Percentiles rank a stretch among this genome's conserved stretches.
These are phyloP conservation scores for Pythium brachiatum DNA, from an alignment of 352 stramenopile genomes.

Conservation along the genomic window DNA sequence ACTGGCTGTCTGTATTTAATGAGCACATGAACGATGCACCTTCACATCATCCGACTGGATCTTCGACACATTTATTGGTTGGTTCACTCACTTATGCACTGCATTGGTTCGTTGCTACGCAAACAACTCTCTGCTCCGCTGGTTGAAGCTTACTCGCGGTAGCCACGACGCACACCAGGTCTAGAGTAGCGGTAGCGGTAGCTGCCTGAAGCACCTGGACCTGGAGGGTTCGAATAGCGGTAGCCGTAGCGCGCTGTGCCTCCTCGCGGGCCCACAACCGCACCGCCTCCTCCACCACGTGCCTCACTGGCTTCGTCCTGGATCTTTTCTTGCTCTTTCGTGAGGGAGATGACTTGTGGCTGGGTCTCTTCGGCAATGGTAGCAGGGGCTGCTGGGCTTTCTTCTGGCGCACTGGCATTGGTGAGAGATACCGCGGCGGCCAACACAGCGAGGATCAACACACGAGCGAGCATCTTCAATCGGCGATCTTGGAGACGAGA, in stretches of 20 bases:
- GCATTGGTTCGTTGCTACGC: too few relatives aligned
- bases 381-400: not conserved
- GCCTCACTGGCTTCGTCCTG: not conserved
- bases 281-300: not conserved
- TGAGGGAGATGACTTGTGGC: not conserved
- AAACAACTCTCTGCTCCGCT: too few relatives aligned
- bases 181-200: not conserved
- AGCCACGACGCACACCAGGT: not conserved
- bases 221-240: not conserved
- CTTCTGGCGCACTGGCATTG: not conserved
- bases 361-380: not conserved
- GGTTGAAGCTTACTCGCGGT: slow-evolving; percentile 1
- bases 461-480: not conserved
- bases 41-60: too few relatives aligned
- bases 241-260: not conserved
- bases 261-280: not conserved
- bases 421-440: not conserved
- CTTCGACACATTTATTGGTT: not conserved
- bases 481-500: too few relatives aligned
- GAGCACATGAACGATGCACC: not conserved
- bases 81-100: not conserved
- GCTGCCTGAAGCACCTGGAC: not conserved
- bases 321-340: not conserved
- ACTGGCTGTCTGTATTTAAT: slow-evolving; percentile 9
- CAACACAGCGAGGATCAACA: not conserved